Conservation (phyloP, 108 stramenopile genomes). For the Cyclotella kingstonii region DNA sequence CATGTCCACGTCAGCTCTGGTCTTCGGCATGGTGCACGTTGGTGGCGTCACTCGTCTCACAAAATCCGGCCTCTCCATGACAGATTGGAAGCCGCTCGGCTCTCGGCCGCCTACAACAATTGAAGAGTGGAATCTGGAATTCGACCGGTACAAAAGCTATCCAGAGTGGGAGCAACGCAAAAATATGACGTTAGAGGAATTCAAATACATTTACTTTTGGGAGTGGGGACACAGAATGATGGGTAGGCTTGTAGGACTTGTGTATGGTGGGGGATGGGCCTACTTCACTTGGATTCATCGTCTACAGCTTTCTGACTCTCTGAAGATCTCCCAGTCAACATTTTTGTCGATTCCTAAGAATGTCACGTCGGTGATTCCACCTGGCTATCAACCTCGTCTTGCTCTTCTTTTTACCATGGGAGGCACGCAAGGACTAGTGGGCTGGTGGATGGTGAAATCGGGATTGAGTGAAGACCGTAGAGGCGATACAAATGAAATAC, state of each 20-base stretch:
- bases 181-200: constrained; percentile 96
- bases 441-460: constrained; percentile 99
- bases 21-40: constrained; percentile 96
- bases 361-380: constrained; percentile 65
- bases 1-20: constrained; percentile 82
- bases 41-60: constrained; percentile 98
- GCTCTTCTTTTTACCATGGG: constrained; percentile 91
- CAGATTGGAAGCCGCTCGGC: constrained; percentile 93
- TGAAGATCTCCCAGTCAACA: not conserved
- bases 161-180: constrained; percentile 96
- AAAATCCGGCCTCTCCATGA: constrained; percentile 96
- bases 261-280: constrained; percentile 82
- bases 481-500: constrained; percentile 84
- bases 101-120: constrained; percentile 75
- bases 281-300: constrained; percentile 81
- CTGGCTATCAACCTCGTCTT: constrained; percentile 79
- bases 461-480: constrained; percentile 93
- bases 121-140: constrained; percentile 93
- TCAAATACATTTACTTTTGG: constrained; percentile 98
- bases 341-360: constrained; percentile 5
- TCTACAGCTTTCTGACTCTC: constrained; percentile 1
- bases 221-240: constrained; percentile 99
- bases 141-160: constrained; percentile 93
- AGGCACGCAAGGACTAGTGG: constrained; percentile 96
- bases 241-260: constrained; percentile 89